Conservation (phyloP, 805 yeast genomes). For the Candida railenensis region DNA sequence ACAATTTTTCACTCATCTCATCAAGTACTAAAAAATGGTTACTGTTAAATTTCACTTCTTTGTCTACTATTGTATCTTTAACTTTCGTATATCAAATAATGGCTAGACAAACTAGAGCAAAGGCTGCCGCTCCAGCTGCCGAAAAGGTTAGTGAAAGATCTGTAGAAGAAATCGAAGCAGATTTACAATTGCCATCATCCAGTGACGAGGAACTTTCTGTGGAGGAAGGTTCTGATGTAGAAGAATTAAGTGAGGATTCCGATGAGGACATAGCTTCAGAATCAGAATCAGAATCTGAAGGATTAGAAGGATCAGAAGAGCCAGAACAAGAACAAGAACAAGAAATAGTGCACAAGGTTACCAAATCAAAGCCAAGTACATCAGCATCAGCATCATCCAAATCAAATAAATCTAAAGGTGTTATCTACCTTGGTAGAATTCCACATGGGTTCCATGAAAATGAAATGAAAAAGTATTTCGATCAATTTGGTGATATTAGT, state of each 20-base stretch:
- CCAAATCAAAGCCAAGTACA: slow-evolving; percentile 15
- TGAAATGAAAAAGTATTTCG: slow-evolving; percentile 75
- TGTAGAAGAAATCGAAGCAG: slow-evolving; percentile 21
- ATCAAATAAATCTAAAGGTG: slow-evolving; percentile 47
- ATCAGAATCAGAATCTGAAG: slow-evolving; percentile 17
- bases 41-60: background rate
- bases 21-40: background rate
- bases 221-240: slow-evolving; percentile 14
- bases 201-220: slow-evolving; percentile 22
- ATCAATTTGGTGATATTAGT: slow-evolving; percentile 85
- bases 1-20: background rate
- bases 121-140: background rate
- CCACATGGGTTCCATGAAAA: slow-evolving; percentile 91
- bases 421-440: slow-evolving; percentile 85
- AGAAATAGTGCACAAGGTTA: slow-evolving; percentile 19
- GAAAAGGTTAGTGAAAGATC: slow-evolving; percentile 13
- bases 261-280: slow-evolving; percentile 20
- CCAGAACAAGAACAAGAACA: slow-evolving; percentile 14
- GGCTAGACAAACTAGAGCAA: slow-evolving; percentile 1
- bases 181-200: slow-evolving; percentile 17
- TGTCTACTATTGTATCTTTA: background rate
- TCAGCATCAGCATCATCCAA: slow-evolving; percentile 2
- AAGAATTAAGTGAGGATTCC: slow-evolving; percentile 17
- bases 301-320: slow-evolving; percentile 26
- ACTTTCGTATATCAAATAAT: background rate